Evolutionary conservation across 1,139 yeast species (phyloP).

Genomic region (Debaryomycetaceae sp.): DNA sequence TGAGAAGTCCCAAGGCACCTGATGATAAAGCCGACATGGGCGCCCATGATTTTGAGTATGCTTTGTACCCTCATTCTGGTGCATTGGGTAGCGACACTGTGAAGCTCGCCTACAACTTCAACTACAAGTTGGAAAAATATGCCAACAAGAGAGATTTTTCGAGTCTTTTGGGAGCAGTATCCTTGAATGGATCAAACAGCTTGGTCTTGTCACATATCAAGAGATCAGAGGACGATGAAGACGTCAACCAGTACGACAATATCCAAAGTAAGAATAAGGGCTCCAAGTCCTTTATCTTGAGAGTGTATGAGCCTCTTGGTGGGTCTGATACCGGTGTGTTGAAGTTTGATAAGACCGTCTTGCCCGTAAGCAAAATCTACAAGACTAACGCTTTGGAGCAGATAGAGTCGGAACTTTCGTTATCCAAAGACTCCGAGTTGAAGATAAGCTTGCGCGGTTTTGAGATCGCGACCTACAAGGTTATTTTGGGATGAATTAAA

Average conservation of each 20-base stretch:
- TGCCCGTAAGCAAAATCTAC: slow-evolving; percentile 46
- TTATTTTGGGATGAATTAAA: slow-evolving; percentile 11
- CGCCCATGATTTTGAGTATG: slow-evolving; percentile 75
- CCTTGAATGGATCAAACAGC: slow-evolving; percentile 46
- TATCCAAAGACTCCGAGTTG: slow-evolving; percentile 22
- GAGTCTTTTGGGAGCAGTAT: slow-evolving; percentile 19
- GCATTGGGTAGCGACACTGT: slow-evolving; percentile 62
- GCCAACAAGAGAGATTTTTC: slow-evolving; percentile 18
- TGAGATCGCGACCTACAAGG: slow-evolving; percentile 68
- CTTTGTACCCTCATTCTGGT: slow-evolving; percentile 78
- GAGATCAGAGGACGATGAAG: slow-evolving; percentile 82
- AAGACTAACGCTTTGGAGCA: slow-evolving; percentile 75
- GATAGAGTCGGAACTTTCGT: slow-evolving; percentile 29
- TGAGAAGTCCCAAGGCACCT: slow-evolving; percentile 87
- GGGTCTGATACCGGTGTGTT: slow-evolving; percentile 61
- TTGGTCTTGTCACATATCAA: slow-evolving; percentile 75
- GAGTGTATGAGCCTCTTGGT: slow-evolving; percentile 85
- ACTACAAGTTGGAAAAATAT: slow-evolving; percentile 44
- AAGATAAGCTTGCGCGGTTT: slow-evolving; percentile 63
- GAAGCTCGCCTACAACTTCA: slow-evolving; percentile 74
- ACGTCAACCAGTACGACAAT: slow-evolving; percentile 34
- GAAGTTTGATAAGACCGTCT: slow-evolving; percentile 25
- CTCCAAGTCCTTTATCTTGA: slow-evolving; percentile 56
- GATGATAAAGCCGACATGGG: slow-evolving; percentile 96
- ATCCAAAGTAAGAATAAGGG: slow-evolving; percentile 39